phyloP scores from a whole-genome alignment of 192 early-diverging fungal genomes.

The Entomortierella parvispora region DNA sequence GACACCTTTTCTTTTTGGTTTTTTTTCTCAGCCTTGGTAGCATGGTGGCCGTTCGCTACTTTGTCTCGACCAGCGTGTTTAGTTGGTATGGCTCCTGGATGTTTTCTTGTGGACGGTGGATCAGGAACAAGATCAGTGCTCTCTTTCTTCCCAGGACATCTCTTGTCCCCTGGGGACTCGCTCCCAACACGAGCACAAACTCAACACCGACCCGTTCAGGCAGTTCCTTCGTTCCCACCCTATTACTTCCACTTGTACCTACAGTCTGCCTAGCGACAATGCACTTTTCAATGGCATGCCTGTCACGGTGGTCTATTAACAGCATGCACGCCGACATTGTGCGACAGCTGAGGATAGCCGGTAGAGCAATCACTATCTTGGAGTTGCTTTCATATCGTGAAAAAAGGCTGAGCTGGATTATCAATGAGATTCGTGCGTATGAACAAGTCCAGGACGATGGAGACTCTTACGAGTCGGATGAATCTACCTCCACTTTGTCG shows the following conservation, averaged over 20 bases:
- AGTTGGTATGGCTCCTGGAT: not conserved
- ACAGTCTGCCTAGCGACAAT: constrained; percentile 20
- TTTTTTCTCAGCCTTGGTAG: no score
- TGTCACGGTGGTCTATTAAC: constrained; percentile 6
- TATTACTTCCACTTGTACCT: constrained; percentile 10
- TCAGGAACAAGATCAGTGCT: not conserved
- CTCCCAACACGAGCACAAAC: not conserved
- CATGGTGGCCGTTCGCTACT: no score
- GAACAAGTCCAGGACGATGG: constrained; percentile 12
- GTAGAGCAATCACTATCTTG: constrained; percentile 3
- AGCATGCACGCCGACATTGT: constrained; percentile 7
- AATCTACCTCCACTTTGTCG: no score
- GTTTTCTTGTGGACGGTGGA: not conserved
- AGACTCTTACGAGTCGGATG: not conserved
- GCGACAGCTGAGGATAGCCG: not conserved
- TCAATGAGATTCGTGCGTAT: constrained; percentile 4
- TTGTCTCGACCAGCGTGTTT: not conserved
- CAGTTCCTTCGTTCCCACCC: not conserved
- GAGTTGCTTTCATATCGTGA: constrained; percentile 16
- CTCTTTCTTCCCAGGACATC: not conserved
- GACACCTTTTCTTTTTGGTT: no score
- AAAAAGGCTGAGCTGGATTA: constrained; percentile 21
- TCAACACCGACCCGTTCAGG: not conserved
- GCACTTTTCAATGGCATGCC: constrained; percentile 10
- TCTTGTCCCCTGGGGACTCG: constrained; percentile 9